These are phyloP conservation scores for Batrachochytrium dendrobatidis DNA, from an alignment of 371 early-diverging fungal species.

Conservation along the genomic window DNA sequence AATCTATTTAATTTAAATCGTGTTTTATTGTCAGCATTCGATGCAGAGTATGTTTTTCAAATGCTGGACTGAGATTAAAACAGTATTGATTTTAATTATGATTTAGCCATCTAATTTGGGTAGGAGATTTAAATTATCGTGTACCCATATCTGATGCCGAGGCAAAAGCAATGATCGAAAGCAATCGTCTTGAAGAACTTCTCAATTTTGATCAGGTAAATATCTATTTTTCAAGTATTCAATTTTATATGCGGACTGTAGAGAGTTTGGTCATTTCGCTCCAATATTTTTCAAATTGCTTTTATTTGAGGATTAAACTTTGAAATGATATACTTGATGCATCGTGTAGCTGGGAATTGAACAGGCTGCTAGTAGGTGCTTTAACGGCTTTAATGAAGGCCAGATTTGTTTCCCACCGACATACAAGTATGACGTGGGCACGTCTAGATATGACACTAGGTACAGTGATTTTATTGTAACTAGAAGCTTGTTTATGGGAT, in stretches of 20 bases:
- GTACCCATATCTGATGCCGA: conserved; percentile 47
- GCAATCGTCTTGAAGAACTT: conserved; percentile 46
- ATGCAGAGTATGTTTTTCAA: conserved; percentile 53
- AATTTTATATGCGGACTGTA: too few species aligned
- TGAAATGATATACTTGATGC: too few species aligned
- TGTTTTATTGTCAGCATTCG: conserved; percentile 55
- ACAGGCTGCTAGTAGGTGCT: conserved; percentile 19
- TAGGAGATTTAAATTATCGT: conserved; percentile 94
- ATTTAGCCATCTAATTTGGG: conserved; percentile 72
- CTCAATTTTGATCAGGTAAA: conserved; percentile 50
- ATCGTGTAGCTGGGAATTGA: conserved; percentile 29
- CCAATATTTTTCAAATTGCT: too few species aligned
- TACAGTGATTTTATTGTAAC: background rate
- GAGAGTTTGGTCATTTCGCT: background rate
- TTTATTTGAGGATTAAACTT: too few species aligned
- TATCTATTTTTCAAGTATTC: background rate
- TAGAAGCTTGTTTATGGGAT: background rate
- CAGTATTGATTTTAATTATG: background rate
- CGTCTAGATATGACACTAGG: conserved; percentile 38
- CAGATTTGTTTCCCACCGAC: conserved; percentile 37
- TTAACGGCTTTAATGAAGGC: conserved; percentile 35
- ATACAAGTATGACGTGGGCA: conserved; percentile 48
- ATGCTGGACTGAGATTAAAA: background rate
- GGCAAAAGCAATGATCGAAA: conserved; percentile 26
- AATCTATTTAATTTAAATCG: conserved; percentile 9